Conservation (phyloP, 1,139 yeast species). For the Yamadazyma sp. region DNA sequence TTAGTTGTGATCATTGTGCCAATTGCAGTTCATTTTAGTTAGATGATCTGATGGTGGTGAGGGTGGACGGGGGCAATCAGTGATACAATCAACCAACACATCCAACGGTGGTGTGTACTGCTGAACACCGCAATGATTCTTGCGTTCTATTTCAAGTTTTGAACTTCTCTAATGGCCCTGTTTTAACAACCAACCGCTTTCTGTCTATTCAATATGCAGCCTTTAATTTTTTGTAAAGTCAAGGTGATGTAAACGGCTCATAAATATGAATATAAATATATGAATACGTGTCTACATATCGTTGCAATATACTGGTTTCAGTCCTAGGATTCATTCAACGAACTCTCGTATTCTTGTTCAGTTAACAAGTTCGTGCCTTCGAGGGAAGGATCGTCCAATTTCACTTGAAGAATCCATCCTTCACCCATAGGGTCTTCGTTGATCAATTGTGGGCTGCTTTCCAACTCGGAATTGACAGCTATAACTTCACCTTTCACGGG, state of each 20-base stretch:
- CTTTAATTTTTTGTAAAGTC: no score
- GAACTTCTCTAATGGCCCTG: background rate
- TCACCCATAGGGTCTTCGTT: conserved; percentile 90
- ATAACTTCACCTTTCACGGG: conserved; percentile 80
- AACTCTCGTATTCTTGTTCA: conserved; percentile 63
- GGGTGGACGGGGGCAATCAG: no score
- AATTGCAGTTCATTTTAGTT: conserved; percentile 82
- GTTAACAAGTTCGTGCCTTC: conserved; percentile 34
- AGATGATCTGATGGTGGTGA: conserved; percentile 2
- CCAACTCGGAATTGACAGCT: conserved; percentile 68
- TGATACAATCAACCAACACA: no score
- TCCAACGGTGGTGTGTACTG: background rate
- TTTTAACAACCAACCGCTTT: background rate
- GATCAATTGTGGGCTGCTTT: conserved; percentile 71
- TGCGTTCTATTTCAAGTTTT: background rate
- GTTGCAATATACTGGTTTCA: background rate
- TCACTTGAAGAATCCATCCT: conserved; percentile 88
- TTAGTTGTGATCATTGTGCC: conserved; percentile 92
- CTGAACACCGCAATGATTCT: background rate
- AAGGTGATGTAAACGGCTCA: background rate
- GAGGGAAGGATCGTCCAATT: conserved; percentile 42
- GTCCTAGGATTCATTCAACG: conserved; percentile 32
- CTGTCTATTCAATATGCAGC: no score
- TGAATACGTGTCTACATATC: conserved; percentile 1
- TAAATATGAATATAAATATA: conserved; percentile 1